These are phyloP conservation scores for Paraglomus occultum DNA, from an alignment of 192 early-diverging fungal species.

Conservation along the genomic window DNA sequence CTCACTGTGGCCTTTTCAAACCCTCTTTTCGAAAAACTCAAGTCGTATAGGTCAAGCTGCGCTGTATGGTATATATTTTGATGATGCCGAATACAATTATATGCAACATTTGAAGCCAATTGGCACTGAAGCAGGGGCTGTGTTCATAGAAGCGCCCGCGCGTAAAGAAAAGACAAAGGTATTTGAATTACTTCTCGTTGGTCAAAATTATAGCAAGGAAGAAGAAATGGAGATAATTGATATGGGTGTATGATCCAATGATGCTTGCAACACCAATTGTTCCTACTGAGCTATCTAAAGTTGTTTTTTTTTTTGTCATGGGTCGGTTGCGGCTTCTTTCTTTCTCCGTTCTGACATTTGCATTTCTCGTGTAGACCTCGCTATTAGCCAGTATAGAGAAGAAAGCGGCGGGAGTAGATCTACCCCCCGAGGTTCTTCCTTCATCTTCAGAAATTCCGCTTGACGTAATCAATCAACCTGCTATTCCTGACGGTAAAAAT, in stretches of 20 bases:
- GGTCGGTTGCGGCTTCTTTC: background rate
- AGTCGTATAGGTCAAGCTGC: constrained; percentile 71
- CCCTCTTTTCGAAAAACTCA: background rate
- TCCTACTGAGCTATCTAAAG: constrained; percentile 5
- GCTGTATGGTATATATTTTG: constrained; percentile 86
- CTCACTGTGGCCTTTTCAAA: background rate
- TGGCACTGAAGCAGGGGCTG: constrained; percentile 67
- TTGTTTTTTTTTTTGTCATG: background rate
- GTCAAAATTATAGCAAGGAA: constrained; percentile 30
- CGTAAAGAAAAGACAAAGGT: constrained; percentile 44
- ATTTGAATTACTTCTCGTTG: constrained; percentile 9
- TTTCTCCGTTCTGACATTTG: too few species aligned
- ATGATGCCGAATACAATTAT: constrained; percentile 94
- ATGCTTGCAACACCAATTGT: constrained; percentile 28
- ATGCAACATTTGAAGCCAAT: constrained; percentile 86
- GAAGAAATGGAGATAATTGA: constrained; percentile 33
- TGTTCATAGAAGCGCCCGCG: constrained; percentile 71
- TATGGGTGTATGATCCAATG: constrained; percentile 3
- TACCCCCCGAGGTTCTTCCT: constrained; percentile 77
- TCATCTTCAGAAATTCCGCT: constrained; percentile 67
- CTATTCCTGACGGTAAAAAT: constrained; percentile 44
- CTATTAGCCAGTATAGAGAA: constrained; percentile 30
- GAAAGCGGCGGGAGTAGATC: constrained; percentile 23
- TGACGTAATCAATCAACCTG: constrained; percentile 69
- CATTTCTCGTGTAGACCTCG: too few species aligned